Conservation (phyloP, 495 filamentous ascomycete species). For the Hypoxylon fragiforme region DNA sequence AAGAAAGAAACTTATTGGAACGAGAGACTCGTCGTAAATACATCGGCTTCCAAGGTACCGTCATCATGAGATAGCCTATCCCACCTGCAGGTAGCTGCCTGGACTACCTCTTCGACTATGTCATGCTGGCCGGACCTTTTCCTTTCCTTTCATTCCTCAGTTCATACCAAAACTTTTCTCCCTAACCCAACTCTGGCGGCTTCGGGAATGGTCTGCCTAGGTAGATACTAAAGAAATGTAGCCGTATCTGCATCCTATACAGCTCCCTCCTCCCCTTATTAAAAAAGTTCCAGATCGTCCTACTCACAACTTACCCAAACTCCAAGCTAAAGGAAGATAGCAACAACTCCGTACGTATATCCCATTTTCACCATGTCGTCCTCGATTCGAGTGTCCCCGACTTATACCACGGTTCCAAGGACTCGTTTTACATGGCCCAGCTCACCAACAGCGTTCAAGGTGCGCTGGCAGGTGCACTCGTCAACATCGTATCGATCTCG, state of each 20-base stretch:
- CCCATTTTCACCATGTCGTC: neutral
- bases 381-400: neutral
- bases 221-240: no score
- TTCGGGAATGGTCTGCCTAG: no score
- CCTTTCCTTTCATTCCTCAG: conserved; percentile 5
- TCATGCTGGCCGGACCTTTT: conserved; percentile 1
- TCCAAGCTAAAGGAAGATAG: conserved; percentile 6
- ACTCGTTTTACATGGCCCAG: no score
- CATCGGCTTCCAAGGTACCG: conserved; percentile 16
- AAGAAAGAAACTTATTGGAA: conserved; percentile 5
- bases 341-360: neutral
- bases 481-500: conserved; percentile 47
- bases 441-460: neutral
- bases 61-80: conserved; percentile 2
- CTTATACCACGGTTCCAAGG: neutral
- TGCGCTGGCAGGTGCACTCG: conserved; percentile 13
- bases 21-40: conserved; percentile 21
- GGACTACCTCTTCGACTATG: no score
- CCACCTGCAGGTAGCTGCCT: no score
- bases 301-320: neutral
- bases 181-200: neutral
- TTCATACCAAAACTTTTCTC: neutral
- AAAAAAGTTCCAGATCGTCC: neutral
- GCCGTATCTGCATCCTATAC: conserved; percentile 1
- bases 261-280: neutral